Base-by-base conservation (phyloP, 352 stramenopile species). In the Globisporangium orthogonon region DNA sequence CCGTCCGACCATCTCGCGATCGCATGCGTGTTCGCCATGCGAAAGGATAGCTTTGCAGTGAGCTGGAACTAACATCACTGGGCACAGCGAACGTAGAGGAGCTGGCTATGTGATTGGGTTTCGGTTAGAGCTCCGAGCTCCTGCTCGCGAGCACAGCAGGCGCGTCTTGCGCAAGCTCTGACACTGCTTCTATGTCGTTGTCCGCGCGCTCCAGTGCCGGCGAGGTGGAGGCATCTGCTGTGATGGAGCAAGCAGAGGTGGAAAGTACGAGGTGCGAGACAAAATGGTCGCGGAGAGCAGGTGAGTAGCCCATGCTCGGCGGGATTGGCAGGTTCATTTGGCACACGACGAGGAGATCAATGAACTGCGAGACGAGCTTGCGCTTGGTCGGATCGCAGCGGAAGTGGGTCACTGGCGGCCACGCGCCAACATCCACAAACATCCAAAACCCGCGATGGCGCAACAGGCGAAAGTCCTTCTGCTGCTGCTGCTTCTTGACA, bases 1-100 rank as follows among this genome's bases (percentile, higher is more conserved):
- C 71, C 86, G 11, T 95, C 86, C 7, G 84, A 95, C 58, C 86
- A 95, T 60, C 63, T 94, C 13, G 73, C 84, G 31, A 58, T 95
- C 13, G 70, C 74, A 18, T 86, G 72, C 4, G 76, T 87, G n/a
- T 78, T 95, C 48, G 74, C 74, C 1, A 62, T 87, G 41, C 53
- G 56, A 37, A 64, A 64, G 44, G 65, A 86, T 40, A 74, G 76
- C 47, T 40, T 86, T 9, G 63, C 78, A 0, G 66, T 77, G 9
- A 47, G 46, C 35, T 89, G 78, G 78, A 86, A 86, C 56, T 89
- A 67, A 52, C 7, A 23, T 23, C 23, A 23, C 23, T 23, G 23
- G 23, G 23, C 23, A 23, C 23, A 23, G 14, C 17, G 14, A 54
- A 37, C 11, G 9, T 23, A 23, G 15, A 9, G 33, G 17, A 53